phyloP scores from a whole-genome alignment of 2,329 filamentous ascomycete species.

The Claviceps purpurea region DNA sequence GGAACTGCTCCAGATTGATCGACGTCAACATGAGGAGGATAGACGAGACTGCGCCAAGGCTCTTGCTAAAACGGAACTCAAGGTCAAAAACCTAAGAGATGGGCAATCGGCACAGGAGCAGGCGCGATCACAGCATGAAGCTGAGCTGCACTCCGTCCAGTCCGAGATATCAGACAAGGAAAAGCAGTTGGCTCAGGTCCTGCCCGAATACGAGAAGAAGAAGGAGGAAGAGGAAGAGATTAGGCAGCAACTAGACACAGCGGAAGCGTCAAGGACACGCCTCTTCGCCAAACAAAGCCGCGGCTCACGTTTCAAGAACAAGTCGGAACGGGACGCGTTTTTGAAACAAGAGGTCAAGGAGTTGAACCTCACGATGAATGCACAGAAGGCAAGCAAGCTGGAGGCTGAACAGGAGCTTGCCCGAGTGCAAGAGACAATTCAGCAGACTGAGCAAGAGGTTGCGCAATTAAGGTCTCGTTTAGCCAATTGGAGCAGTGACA shows the following conservation, averaged over 20 bases:
- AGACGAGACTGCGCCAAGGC: conserved; percentile 67
- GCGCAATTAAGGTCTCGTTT: conserved; percentile 56
- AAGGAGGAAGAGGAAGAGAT: conserved; percentile 60
- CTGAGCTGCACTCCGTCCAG: conserved; percentile 59
- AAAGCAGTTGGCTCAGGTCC: conserved; percentile 57
- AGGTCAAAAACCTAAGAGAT: conserved; percentile 69
- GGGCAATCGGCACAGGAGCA: conserved; percentile 68
- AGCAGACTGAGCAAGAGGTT: conserved; percentile 59
- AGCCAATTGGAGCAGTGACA: conserved; percentile 64
- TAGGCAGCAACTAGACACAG: conserved; percentile 59
- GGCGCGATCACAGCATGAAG: conserved; percentile 54
- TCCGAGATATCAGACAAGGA: conserved; percentile 65
- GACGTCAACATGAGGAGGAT: conserved; percentile 78
- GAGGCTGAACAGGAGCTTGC: conserved; percentile 74
- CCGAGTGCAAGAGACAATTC: conserved; percentile 57
- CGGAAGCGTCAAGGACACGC: conserved; percentile 61
- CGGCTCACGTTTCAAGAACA: conserved; percentile 75
- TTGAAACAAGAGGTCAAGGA: conserved; percentile 70
- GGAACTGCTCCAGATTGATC: conserved; percentile 73
- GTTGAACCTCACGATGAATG: conserved; percentile 60
- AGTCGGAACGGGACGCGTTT: conserved; percentile 76
- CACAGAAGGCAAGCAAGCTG: conserved; percentile 71
- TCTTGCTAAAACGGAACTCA: conserved; percentile 75
- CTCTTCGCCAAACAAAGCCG: conserved; percentile 88
- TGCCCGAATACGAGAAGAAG: conserved; percentile 62